Evolutionary conservation across 768 basidiomycete genomes (phyloP), one percentile per base, ranked within the genome.

Genomic region (Lentinula edodes): DNA sequence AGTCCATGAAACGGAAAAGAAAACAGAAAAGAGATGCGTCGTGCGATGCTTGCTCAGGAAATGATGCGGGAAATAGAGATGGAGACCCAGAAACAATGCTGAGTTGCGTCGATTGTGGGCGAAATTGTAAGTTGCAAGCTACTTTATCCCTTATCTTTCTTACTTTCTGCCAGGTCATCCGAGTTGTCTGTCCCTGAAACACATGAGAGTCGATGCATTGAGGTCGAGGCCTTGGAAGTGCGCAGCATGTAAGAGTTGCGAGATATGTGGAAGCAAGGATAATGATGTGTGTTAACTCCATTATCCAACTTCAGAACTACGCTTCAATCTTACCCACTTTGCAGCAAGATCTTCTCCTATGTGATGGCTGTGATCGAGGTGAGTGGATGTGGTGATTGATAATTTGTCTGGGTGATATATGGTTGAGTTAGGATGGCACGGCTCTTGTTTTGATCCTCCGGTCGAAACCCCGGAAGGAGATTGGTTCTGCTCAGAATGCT

Each of bases 331-430:
- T 64, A 34, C 41, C 32, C 35, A 36, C 62, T n/a, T 58, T 68
- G 72, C 69, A 95, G 91, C 85, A 82, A 58, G 82, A 84, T 57
- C 87, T 97, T 64, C 73, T 98, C 58, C 90, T 98, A 66, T 98
- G 96, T 72, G 96, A 98, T 79, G 84, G 79, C 60, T 98, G 96
- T 73, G 96, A 98, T 78, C 81, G 93, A 82, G 93, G 91, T 86
- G 71, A 43, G 71, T 39, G 41, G 15, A 23, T 55, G 51, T 8
- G 64, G 9, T 32, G 51, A 71, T 70, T 67, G 60, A 36, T 62
- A 51, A 28, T 65, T 64, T 59, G 48, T 52, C 38, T 28, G 20
- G 52, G 38, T 58, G 59, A 16, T 64, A 52, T n/a, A 56, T 51
- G 41, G 63, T 63, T 50, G 54, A 61, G 52, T 6, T 64, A 88